Conservation (phyloP, 768 basidiomycete species). For the Trametes elegans region DNA sequence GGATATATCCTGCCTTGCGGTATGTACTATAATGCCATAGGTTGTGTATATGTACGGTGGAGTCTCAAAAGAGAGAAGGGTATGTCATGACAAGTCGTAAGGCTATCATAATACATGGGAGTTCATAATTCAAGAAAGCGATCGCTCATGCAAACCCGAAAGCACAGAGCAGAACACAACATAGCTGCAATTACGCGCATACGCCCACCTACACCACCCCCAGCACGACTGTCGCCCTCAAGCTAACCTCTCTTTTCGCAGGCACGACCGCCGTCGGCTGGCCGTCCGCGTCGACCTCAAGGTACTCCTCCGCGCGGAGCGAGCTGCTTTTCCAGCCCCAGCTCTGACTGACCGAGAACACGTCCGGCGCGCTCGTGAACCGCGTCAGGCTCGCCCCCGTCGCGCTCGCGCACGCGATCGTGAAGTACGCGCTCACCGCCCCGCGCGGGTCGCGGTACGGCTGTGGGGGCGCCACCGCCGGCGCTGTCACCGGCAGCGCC, state of each 20-base stretch:
- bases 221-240: conserved; percentile 77
- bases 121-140: too few species aligned
- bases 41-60: background rate
- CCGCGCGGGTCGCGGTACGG: conserved; percentile 77
- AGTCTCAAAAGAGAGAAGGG: background rate
- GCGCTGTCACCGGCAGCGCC: conserved; percentile 42
- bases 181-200: background rate
- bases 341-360: conserved; percentile 80
- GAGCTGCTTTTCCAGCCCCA: conserved; percentile 90
- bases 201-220: conserved; percentile 60
- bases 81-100: background rate
- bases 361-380: conserved; percentile 84
- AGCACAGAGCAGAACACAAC: background rate
- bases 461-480: conserved; percentile 51
- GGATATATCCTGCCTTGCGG: background rate
- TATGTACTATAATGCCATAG: conserved; percentile 6
- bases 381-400: conserved; percentile 80
- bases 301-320: conserved; percentile 46
- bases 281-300: conserved; percentile 29
- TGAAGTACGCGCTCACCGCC: conserved; percentile 76
- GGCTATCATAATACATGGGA: background rate
- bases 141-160: too few species aligned
- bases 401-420: conserved; percentile 76
- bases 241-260: conserved; percentile 48
- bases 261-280: conserved; percentile 19